A percentile compares a stretch with the other conserved stretches of the same genome.
These are phyloP conservation scores for Melaleuca alternifolia DNA, from an alignment of 345 rosid species.

Conservation along the genomic window DNA sequence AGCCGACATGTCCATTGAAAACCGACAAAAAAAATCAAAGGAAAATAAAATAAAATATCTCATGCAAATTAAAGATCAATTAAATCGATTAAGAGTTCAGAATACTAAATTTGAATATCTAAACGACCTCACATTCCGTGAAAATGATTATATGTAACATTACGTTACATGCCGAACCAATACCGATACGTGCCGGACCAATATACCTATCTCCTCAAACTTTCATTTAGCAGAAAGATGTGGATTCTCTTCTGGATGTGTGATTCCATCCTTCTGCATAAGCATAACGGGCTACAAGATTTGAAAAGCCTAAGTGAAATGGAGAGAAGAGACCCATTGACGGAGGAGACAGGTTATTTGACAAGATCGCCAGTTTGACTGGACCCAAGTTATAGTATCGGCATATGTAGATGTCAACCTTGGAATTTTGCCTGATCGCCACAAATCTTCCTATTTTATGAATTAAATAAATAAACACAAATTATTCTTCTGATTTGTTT, in stretches of 20 bases:
- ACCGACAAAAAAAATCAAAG: background rate
- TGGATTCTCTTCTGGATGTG: no score
- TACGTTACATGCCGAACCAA: background rate
- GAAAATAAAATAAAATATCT: background rate
- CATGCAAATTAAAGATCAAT: background rate
- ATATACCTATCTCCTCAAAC: background rate
- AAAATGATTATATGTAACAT: background rate
- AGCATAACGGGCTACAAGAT: background rate
- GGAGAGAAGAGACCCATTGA: background rate
- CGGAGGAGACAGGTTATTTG: background rate
- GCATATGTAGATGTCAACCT: background rate
- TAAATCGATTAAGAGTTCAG: background rate
- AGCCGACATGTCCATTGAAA: background rate
- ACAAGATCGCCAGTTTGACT: background rate
- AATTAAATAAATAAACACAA: background rate
- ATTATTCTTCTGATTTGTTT: background rate
- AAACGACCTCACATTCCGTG: background rate
- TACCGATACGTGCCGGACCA: background rate
- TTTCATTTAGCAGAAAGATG: background rate
- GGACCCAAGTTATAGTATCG: background rate
- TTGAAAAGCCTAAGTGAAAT: background rate
- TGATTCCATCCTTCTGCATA: no score
- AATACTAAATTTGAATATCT: background rate
- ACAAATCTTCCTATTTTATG: no score
- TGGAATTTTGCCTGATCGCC: background rate